These are phyloP conservation scores for Apophysomyces elegans DNA, from an alignment of 371 early-diverging fungal genomes.

Conservation along the genomic window DNA sequence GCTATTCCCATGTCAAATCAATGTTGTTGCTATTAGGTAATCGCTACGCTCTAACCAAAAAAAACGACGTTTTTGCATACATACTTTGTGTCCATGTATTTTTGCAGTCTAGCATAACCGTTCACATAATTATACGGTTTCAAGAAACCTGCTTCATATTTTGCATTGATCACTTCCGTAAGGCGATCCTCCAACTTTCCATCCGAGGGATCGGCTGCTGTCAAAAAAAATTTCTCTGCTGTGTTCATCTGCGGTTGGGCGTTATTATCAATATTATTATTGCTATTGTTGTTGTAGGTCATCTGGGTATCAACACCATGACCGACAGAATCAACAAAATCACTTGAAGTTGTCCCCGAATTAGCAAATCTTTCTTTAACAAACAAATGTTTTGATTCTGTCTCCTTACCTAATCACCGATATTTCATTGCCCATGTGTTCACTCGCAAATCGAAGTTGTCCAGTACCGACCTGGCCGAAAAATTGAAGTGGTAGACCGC, in stretches of 20 bases:
- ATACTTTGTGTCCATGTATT: conserved; percentile 88
- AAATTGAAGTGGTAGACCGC: conserved; percentile 47
- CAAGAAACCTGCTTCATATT: conserved; percentile 91
- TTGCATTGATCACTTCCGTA: conserved; percentile 89
- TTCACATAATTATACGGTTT: conserved; percentile 94
- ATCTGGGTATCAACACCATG: conserved; percentile 23
- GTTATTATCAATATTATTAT: conserved; percentile 8
- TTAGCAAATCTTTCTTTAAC: neutral
- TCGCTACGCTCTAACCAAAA: conserved; percentile 16
- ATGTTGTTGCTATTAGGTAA: neutral
- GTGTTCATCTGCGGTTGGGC: conserved; percentile 23
- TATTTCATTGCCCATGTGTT: conserved; percentile 82
- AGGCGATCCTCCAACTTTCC: conserved; percentile 83
- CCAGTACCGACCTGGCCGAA: conserved; percentile 57
- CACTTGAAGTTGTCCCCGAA: conserved; percentile 30
- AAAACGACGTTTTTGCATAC: neutral
- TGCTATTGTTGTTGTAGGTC: conserved; percentile 18
- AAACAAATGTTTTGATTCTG: neutral
- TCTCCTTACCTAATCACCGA: conserved; percentile 65
- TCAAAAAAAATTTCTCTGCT: conserved; percentile 85
- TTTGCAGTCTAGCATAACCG: conserved; percentile 85
- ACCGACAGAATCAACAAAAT: conserved; percentile 70
- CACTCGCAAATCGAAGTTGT: conserved; percentile 78
- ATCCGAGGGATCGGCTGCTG: conserved; percentile 89
- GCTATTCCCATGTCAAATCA: conserved; percentile 27